Base-by-base conservation (phyloP, 179 eudicot genomes). In the Patellifolia procumbens region DNA sequence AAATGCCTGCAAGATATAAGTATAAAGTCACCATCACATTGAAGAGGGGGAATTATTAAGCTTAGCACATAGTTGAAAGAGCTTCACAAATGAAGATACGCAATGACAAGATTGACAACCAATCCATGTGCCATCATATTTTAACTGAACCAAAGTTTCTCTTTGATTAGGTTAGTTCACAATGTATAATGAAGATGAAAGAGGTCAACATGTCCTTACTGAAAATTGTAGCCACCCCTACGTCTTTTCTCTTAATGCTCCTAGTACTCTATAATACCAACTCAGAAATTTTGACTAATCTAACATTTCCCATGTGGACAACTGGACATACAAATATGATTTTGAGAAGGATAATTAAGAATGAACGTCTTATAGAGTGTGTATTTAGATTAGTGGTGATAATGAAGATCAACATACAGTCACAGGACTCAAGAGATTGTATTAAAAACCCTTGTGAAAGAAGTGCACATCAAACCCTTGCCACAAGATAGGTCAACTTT, bases 1-100 rank as follows among this genome's bases (percentile, higher is more conserved):
- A 91, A 58, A 78, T 89, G 91, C 28, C 98, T 94, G 90, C 67
- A 79, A 72, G 72, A 60, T 29, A 46, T n/a, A 72, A 48, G 31
- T 49, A 79, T 37, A 26, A 56, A 15, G 49, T 70, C 39, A 64
- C 20, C 19, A 42, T 45, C 20, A 46, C n/a, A 34, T 76, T 43
- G 19, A 45, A 43, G n/a, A 51, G 52, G 56, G 32, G 17, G 29
- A 56, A 74, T 56, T 26, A 32, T 34, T 42, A 39, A 6, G 24
- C 11, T 55, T 39, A 6, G 13, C n/a, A 17, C 43, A 37, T 22
- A n/a, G 58, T 19, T n/a, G 37, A 16, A n/a, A 61, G 49, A 75
- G 28, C 56, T 56, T 20, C 22, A 63, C 42, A 10, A 34, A 62
- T 7, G 1, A 19, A 20, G 34, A 1, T 53, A n/a, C 0, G 34